These are phyloP conservation scores for Leptographium procerum DNA, from an alignment of 2,329 filamentous ascomycete genomes.

Conservation along the genomic window DNA sequence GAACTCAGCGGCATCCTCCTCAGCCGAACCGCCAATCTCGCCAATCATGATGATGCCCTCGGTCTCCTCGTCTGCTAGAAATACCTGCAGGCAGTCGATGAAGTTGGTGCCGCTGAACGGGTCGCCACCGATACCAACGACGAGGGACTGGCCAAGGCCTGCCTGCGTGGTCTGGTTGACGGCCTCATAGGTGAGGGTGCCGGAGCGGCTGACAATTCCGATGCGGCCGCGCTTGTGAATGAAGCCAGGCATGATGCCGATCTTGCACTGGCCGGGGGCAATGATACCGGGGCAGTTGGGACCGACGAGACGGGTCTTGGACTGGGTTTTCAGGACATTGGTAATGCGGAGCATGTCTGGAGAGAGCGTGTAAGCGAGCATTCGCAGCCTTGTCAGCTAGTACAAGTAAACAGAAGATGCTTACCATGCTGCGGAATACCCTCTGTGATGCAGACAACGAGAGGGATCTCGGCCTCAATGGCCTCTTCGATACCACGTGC, in stretches of 20 bases:
- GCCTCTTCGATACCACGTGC: constrained; percentile 96
- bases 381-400: background rate
- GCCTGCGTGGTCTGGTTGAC: constrained; percentile 99
- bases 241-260: constrained; percentile 99
- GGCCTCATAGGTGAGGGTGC: constrained; percentile 97
- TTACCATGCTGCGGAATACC: constrained; percentile 93
- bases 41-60: constrained; percentile 99
- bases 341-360: constrained; percentile 98
- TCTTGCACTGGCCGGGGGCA: constrained; percentile 93
- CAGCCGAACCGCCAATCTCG: constrained; percentile 93
- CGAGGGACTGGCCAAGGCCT: constrained; percentile 92
- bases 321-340: constrained; percentile 92
- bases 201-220: constrained; percentile 95
- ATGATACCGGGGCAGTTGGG: constrained; percentile 99
- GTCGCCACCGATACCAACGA: constrained; percentile 96
- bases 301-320: constrained; percentile 90
- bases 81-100: constrained; percentile 97
- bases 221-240: constrained; percentile 99
- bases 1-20: constrained; percentile 97
- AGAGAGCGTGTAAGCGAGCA: constrained; percentile 1
- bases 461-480: constrained; percentile 79
- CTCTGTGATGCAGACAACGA: constrained; percentile 96
- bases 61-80: constrained; percentile 89
- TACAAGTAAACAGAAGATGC: constrained; percentile 16
- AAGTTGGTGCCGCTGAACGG: constrained; percentile 99